Percentiles rank a stretch among this genome's conserved stretches.
These are phyloP conservation scores for Pythium insidiosum DNA, from an alignment of 352 stramenopile species.

Conservation along the genomic window DNA sequence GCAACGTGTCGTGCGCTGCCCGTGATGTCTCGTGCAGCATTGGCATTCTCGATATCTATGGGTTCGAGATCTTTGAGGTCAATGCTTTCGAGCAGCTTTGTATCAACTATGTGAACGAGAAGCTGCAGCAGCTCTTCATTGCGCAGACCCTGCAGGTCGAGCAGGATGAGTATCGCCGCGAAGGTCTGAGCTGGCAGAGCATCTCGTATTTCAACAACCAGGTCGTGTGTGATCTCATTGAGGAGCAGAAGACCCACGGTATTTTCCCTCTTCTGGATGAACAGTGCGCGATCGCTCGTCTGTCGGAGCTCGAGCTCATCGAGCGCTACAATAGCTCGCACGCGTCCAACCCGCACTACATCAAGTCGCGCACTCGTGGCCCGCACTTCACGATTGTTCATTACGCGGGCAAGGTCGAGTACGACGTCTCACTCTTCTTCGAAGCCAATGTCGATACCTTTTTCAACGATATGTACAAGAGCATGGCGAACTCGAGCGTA, in stretches of 20 bases:
- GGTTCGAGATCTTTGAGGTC: constrained; percentile 87
- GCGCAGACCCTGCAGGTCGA: constrained; percentile 73
- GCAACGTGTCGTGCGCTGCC: constrained; percentile 60
- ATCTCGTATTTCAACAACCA: constrained; percentile 87
- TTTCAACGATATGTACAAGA: constrained; percentile 71
- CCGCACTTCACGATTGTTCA: constrained; percentile 76
- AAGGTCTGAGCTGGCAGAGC: constrained; percentile 67
- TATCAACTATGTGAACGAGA: constrained; percentile 90
- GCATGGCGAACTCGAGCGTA: constrained; percentile 66
- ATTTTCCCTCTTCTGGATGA: constrained; percentile 81
- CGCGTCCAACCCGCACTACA: constrained; percentile 63
- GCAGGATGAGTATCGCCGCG: constrained; percentile 70
- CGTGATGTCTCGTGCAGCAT: constrained; percentile 69
- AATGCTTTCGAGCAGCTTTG: constrained; percentile 89
- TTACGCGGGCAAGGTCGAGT: constrained; percentile 83
- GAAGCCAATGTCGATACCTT: constrained; percentile 83
- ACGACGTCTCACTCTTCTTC: constrained; percentile 81
- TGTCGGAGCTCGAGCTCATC: constrained; percentile 70
- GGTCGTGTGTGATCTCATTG: constrained; percentile 83
- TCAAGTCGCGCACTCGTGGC: constrained; percentile 56
- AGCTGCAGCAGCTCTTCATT: constrained; percentile 85
- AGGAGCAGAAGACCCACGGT: constrained; percentile 72
- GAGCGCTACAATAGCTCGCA: constrained; percentile 71
- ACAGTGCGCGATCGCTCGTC: constrained; percentile 60
- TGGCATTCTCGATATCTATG: constrained; percentile 87